A percentile compares a stretch with the other conserved stretches of the same genome.
Evolutionary conservation across 2,329 filamentous ascomycete species (phyloP).

Genomic region (Alternaria incomplexa): DNA sequence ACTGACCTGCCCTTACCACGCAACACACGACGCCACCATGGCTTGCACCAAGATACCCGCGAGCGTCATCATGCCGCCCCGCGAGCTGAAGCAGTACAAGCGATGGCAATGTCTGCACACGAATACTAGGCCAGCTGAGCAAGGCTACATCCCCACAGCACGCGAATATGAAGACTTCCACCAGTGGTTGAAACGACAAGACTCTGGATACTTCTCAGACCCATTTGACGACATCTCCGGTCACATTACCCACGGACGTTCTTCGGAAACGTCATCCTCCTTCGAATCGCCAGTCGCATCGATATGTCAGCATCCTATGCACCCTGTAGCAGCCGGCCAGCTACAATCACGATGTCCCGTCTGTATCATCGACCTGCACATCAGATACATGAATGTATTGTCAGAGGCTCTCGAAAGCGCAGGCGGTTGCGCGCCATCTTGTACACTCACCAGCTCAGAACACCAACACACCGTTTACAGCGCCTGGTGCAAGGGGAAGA

Average conservation of each 20-base stretch:
- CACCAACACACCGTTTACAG: slow-evolving; percentile 29
- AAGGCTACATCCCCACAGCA: slow-evolving; percentile 32
- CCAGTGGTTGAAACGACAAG: slow-evolving; percentile 36
- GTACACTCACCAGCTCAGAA: slow-evolving; percentile 26
- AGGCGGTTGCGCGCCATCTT: slow-evolving; percentile 27
- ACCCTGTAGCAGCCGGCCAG: slow-evolving; percentile 21
- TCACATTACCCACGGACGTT: slow-evolving; percentile 16
- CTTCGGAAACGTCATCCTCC: not conserved
- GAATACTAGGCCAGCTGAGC: slow-evolving; percentile 21
- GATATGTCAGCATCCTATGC: slow-evolving; percentile 31
- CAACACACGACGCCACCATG: not conserved
- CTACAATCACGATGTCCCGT: slow-evolving; percentile 32
- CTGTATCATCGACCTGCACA: slow-evolving; percentile 33
- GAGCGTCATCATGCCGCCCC: slow-evolving; percentile 29
- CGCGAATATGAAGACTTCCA: slow-evolving; percentile 39
- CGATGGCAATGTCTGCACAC: slow-evolving; percentile 34
- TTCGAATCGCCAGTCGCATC: slow-evolving; percentile 20
- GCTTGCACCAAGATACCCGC: slow-evolving; percentile 26
- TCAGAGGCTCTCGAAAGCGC: slow-evolving; percentile 28
- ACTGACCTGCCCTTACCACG: not conserved
- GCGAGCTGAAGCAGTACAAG: slow-evolving; percentile 37
- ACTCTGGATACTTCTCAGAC: slow-evolving; percentile 42
- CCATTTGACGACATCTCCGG: slow-evolving; percentile 32
- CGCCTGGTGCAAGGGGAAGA: slow-evolving; percentile 33
- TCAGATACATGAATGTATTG: slow-evolving; percentile 32